A percentile compares a stretch with the other conserved stretches of the same genome.
Conservation (phyloP, 306 rosid genomes). For the Pyrus betulifolia region DNA sequence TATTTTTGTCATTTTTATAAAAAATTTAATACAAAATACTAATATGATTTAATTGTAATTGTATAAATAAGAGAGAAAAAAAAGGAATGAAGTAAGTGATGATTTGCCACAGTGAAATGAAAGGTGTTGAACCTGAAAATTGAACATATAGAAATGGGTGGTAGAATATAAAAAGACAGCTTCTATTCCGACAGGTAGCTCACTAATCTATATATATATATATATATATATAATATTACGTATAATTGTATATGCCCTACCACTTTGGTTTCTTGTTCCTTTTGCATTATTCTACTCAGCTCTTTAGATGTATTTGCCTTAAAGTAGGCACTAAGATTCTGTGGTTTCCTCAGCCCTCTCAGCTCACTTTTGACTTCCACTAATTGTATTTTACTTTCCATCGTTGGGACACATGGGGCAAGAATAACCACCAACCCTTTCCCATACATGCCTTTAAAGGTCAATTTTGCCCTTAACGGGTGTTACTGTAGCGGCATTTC, state of each 20-base stretch:
- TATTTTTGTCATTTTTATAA: too few relatives aligned
- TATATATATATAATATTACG: too few relatives aligned
- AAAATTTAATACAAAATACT: rapidly evolving
- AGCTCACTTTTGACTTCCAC: slow-evolving; percentile 44
- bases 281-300: slow-evolving; percentile 23
- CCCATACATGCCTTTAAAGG: neutral
- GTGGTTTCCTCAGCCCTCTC: slow-evolving; percentile 23
- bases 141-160: slow-evolving; percentile 6
- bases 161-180: slow-evolving; percentile 10
- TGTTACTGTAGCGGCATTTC: neutral
- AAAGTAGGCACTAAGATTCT: slow-evolving; percentile 44
- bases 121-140: neutral
- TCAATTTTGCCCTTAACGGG: neutral
- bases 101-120: too few relatives aligned
- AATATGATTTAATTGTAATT: too few relatives aligned
- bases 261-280: slow-evolving; percentile 8
- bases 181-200: slow-evolving; percentile 54
- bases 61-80: too few relatives aligned
- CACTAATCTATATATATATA: neutral
- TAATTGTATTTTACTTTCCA: slow-evolving; percentile 2
- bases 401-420: slow-evolving; percentile 13
- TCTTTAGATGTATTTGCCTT: slow-evolving; percentile 13
- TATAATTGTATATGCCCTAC: neutral
- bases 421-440: neutral
- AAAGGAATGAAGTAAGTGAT: rapidly evolving